phyloP scores from a whole-genome alignment of 495 filamentous ascomycete genomes.

The Chaetomium fimeti region DNA sequence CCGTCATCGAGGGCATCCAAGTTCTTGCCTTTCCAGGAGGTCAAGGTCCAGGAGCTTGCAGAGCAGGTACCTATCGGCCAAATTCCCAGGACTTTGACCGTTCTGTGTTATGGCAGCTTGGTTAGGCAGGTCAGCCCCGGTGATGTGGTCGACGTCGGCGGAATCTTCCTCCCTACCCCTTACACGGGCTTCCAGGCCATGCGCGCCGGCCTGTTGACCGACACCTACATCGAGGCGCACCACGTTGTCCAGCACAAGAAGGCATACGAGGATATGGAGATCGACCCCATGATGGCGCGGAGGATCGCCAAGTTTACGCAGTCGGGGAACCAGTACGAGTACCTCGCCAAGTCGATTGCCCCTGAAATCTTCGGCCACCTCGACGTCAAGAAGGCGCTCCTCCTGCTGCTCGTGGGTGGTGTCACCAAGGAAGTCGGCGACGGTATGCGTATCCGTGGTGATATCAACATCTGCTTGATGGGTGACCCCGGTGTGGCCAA shows the following conservation, averaged over 20 bases:
- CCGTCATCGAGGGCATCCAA: slow-evolving; percentile 93
- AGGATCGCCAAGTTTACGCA: slow-evolving; percentile 78
- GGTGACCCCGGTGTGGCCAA: slow-evolving; percentile 99
- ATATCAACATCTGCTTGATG: slow-evolving; percentile 99
- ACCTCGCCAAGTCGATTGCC: slow-evolving; percentile 89
- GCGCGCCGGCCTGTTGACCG: slow-evolving; percentile 87
- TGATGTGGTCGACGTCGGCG: slow-evolving; percentile 87
- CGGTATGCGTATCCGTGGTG: slow-evolving; percentile 96
- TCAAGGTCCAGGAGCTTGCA: slow-evolving; percentile 98
- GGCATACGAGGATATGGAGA: slow-evolving; percentile 80
- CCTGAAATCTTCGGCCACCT: slow-evolving; percentile 96
- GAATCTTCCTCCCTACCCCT: slow-evolving; percentile 94
- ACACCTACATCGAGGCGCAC: slow-evolving; percentile 95
- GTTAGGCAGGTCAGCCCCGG: slow-evolving; percentile 87
- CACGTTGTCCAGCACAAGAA: slow-evolving; percentile 95
- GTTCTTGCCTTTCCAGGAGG: slow-evolving; percentile 95
- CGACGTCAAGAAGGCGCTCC: slow-evolving; percentile 96
- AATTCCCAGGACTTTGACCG: slow-evolving; percentile 84
- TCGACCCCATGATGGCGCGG: slow-evolving; percentile 69
- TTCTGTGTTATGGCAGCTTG: slow-evolving; percentile 84
- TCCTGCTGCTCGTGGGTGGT: slow-evolving; percentile 91
- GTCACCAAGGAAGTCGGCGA: slow-evolving; percentile 97
- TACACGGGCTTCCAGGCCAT: slow-evolving; percentile 98
- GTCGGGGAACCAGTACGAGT: slow-evolving; percentile 90
- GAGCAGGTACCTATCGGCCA: slow-evolving; percentile 98